Evolutionary conservation across 768 basidiomycete genomes (phyloP), one percentile per base, ranked within the genome.

Genomic region (Pluteus cervinus): DNA sequence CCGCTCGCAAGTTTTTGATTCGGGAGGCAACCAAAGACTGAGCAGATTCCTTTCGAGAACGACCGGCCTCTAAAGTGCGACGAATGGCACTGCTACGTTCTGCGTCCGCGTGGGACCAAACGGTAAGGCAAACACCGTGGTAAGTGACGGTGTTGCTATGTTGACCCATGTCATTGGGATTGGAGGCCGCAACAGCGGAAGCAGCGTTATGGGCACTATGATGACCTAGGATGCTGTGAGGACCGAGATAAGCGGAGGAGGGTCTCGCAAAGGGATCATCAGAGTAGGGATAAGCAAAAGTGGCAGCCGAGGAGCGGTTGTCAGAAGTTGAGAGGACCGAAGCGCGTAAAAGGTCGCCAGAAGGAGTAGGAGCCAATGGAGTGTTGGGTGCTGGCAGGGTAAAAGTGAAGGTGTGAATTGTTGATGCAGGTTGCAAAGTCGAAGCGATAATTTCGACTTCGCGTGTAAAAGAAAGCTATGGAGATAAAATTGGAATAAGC

Each of bases 371-470:
- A 1, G 85, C 85, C 5, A 86, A 69, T 9, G 86, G 83, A 2
- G 83, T 84, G 28, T 69, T 76, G 8, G 84, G 78, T 4, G 84
- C 78, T 33, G 87, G 83, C 33, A 91, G 73, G 6, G 75, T 81
- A 53, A 97, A 97, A 3, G 86, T 86, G 62, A 96, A 97, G 0
- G 79, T 84, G 56, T 96, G 90, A 30, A 91, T 81, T 11, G 91
- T 96, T 5, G 87, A 88, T 1, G 92, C 84, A 5, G 93, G 93
- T 49, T 93, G 88, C 7, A 93, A 73, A 15, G 90, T 89, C n/a
- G 91, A 90, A 10, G 91, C 89, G 54, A 97, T 86, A 39, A 97
- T 83, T 56, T 93, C 90, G 29, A 93, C 86, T 57, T 94, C 91
- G 37, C 86, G 84, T 24, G 87, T 79, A 58, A 93, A 92, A 6